These are phyloP conservation scores for Fragaria iinumae DNA, from an alignment of 306 rosid genomes.

Conservation along the genomic window DNA sequence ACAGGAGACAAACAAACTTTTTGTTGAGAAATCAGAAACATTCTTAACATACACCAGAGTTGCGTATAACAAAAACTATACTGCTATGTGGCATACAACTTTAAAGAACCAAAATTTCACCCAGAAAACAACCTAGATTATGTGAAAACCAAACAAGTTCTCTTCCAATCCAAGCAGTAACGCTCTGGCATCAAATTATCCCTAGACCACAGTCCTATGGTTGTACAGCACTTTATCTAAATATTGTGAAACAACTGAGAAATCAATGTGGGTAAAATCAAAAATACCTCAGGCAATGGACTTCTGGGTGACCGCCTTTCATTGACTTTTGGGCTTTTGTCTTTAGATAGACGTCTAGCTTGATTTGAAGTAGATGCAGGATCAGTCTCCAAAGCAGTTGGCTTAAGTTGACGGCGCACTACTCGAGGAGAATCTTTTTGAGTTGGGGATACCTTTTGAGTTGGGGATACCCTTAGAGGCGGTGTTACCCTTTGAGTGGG, in stretches of 20 bases:
- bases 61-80: background rate
- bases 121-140: background rate
- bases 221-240: conserved; percentile 5
- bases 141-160: background rate
- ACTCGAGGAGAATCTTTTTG: conserved; percentile 68
- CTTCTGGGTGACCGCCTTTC: conserved; percentile 86
- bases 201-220: background rate
- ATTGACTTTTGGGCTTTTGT: conserved; percentile 73
- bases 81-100: background rate
- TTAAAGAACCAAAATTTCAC: background rate
- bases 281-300: conserved; percentile 73
- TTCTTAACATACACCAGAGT: background rate
- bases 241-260: background rate
- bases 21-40: background rate
- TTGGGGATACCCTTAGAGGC: conserved; percentile 38
- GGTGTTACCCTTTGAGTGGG: conserved; percentile 35
- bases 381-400: conserved; percentile 52
- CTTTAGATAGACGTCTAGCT: conserved; percentile 55
- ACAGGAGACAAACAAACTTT: background rate
- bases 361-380: conserved; percentile 52
- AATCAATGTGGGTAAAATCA: background rate
- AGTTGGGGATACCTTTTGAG: conserved; percentile 74
- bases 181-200: background rate
- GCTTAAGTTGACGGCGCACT: conserved; percentile 68
- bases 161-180: background rate